phyloP scores from a whole-genome alignment of 352 stramenopile genomes.

The Peronospora belbahrii region DNA sequence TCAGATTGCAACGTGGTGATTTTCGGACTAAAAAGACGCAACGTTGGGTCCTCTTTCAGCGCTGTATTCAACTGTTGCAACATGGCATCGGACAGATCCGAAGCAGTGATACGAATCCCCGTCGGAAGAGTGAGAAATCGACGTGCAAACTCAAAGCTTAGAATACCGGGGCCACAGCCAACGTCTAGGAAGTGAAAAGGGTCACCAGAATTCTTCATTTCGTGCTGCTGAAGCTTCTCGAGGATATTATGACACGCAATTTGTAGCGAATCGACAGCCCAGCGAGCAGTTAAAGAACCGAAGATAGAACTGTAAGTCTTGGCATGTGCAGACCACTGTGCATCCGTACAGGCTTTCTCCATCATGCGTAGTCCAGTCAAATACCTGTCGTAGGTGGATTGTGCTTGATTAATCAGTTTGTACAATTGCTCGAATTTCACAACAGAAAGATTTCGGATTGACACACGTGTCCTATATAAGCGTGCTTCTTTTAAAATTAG shows the following conservation, averaged over 20 bases:
- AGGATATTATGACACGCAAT: conserved; percentile 18
- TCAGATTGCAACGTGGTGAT: conserved; percentile 37
- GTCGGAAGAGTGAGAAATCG: conserved; percentile 14
- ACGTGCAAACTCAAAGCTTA: conserved; percentile 33
- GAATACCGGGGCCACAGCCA: conserved; percentile 22
- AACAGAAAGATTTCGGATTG: too few relatives aligned
- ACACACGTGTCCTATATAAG: too few relatives aligned
- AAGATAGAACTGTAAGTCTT: conserved; percentile 17
- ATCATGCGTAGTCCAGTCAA: too few relatives aligned
- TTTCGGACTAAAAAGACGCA: conserved; percentile 13
- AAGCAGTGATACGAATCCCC: conserved; percentile 28
- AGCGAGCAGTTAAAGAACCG: conserved; percentile 9
- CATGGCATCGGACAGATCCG: conserved; percentile 38
- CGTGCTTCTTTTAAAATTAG: too few relatives aligned
- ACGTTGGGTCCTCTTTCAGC: conserved; percentile 13
- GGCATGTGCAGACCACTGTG: conserved; percentile 22
- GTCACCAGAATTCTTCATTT: neutral
- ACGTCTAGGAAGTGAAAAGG: conserved; percentile 33
- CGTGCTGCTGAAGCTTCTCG: conserved; percentile 8
- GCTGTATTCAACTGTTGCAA: conserved; percentile 23
- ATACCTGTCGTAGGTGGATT: too few relatives aligned
- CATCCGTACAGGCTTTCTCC: conserved; percentile 22
- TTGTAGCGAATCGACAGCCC: conserved; percentile 19
- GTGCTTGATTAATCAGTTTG: too few relatives aligned
- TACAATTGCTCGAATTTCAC: too few relatives aligned